phyloP scores from a whole-genome alignment of 2,329 filamentous ascomycete genomes.

The Paracorniculantispora psalliotae region DNA sequence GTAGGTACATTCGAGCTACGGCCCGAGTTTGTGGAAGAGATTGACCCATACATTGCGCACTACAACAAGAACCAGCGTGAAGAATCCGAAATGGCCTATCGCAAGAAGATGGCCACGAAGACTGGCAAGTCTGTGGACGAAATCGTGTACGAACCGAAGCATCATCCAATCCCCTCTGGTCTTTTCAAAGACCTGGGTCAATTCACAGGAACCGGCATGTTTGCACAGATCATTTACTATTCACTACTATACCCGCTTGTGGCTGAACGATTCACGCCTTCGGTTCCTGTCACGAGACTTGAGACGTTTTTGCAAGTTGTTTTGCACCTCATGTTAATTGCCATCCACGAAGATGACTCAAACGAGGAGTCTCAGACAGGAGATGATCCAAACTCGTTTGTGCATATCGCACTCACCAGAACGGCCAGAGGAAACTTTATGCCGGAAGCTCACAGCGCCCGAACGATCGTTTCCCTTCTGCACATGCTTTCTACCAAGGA shows the following conservation, averaged over 20 bases:
- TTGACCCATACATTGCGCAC: constrained; percentile 94
- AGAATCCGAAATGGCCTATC: constrained; percentile 87
- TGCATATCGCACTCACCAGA: constrained; percentile 63
- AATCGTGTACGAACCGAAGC: constrained; percentile 84
- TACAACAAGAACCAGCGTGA: constrained; percentile 97
- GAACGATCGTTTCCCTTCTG: constrained; percentile 60
- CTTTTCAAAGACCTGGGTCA: constrained; percentile 70
- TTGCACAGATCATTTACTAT: constrained; percentile 86
- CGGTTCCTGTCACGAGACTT: constrained; percentile 73
- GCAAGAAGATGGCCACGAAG: constrained; percentile 79
- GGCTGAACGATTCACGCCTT: constrained; percentile 62
- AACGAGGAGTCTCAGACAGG: constrained; percentile 47
- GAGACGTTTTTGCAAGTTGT: constrained; percentile 92
- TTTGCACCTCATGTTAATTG: constrained; percentile 79
- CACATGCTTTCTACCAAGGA: constrained; percentile 60
- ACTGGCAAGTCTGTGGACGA: constrained; percentile 76
- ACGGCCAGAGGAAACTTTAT: constrained; percentile 58
- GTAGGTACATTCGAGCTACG: constrained; percentile 92
- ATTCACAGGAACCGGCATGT: constrained; percentile 80
- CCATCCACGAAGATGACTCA: constrained; percentile 74
- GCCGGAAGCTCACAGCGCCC: constrained; percentile 48
- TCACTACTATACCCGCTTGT: constrained; percentile 76
- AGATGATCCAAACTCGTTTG: constrained; percentile 59
- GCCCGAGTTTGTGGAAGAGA: constrained; percentile 75
- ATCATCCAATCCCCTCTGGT: constrained; percentile 70